phyloP scores from a whole-genome alignment of 2,329 filamentous ascomycete genomes.

The Sporothrix luriei region DNA sequence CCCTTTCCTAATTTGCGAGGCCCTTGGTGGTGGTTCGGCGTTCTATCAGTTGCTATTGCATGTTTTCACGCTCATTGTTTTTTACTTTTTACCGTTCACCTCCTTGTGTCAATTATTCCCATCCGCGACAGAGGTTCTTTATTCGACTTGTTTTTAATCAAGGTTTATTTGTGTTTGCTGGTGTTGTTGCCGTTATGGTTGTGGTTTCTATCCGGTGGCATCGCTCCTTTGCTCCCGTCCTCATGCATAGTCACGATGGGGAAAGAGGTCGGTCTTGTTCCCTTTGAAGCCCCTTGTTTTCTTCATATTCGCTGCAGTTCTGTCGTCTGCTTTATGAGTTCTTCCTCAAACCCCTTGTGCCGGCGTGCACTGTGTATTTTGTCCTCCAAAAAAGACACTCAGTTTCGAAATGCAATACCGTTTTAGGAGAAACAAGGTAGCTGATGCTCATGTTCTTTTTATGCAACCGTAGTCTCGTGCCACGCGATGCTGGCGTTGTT shows the following conservation, averaged over 20 bases:
- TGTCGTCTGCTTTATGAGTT: neutral
- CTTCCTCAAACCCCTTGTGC: neutral
- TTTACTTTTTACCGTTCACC: neutral
- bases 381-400: neutral
- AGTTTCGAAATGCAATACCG: neutral
- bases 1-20: conserved; percentile 32
- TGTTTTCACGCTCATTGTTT: neutral
- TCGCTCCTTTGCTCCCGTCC: neutral
- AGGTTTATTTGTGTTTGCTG: neutral
- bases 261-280: neutral
- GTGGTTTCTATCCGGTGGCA: neutral
- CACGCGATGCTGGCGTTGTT: no score
- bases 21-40: conserved; percentile 33
- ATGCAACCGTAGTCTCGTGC: no score
- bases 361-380: neutral
- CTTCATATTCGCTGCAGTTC: neutral
- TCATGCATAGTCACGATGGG: neutral
- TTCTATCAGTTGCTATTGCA: conserved; percentile 19
- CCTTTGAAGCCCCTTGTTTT: neutral
- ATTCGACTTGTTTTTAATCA: neutral
- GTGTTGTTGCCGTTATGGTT: neutral
- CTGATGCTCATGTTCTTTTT: no score
- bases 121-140: neutral
- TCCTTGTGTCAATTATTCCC: conserved; percentile 8
- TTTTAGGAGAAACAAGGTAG: neutral